Percentiles rank a stretch among this genome's conserved stretches.
Conservation (phyloP, 805 yeast genomes). For the Metschnikowia cerradonensis region DNA sequence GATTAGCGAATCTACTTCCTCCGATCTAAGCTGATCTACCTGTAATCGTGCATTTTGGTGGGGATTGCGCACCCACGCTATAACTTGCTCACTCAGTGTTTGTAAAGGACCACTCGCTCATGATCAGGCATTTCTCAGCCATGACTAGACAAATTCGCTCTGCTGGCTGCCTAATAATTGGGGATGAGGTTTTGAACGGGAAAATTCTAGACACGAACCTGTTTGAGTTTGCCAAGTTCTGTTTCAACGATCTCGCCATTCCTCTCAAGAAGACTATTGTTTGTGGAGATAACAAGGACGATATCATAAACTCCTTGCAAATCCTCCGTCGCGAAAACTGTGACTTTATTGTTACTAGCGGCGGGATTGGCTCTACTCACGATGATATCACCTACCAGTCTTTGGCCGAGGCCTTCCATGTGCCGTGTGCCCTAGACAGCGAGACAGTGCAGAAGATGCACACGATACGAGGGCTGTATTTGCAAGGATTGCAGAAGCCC, state of each 20-base stretch:
- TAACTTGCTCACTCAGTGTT: not conserved
- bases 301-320: conserved; percentile 52
- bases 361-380: conserved; percentile 83
- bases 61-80: conserved; percentile 3
- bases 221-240: conserved; percentile 60
- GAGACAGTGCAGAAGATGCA: conserved; percentile 62
- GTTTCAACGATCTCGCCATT: conserved; percentile 61
- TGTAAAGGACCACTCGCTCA: not conserved
- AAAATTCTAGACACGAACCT: conserved; percentile 81
- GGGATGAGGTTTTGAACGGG: conserved; percentile 86
- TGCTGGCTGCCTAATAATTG: conserved; percentile 62
- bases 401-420: conserved; percentile 59
- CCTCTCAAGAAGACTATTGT: conserved; percentile 64
- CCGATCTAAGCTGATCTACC: not conserved
- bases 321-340: conserved; percentile 45
- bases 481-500: conserved; percentile 30
- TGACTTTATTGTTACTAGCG: conserved; percentile 68
- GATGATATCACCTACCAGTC: conserved; percentile 84
- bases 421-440: conserved; percentile 49
- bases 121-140: conserved; percentile 9
- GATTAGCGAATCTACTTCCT: not conserved
- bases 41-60: not conserved
- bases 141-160: conserved; percentile 23
- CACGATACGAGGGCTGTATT: conserved; percentile 35
- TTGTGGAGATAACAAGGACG: conserved; percentile 71